Evolutionary conservation across 192 early-diverging fungal species (phyloP), one percentile per base, ranked within the genome.

Genomic region (Umbelopsis sp.): DNA sequence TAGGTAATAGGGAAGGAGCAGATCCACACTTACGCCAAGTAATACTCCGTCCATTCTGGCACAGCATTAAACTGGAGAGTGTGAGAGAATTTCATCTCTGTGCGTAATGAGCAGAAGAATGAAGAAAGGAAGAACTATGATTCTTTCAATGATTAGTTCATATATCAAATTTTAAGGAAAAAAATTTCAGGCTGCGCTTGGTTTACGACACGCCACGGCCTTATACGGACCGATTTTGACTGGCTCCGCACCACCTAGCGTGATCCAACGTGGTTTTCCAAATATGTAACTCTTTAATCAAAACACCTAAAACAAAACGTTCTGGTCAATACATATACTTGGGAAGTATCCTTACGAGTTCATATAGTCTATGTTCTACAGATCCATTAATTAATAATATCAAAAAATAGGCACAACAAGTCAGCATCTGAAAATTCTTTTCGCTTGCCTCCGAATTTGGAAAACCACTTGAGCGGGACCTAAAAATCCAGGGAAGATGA

Each of bases 1-100:
- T 36, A n/a, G 41, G 43, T 11, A 44, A 53, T 16, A 36, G 12
- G 21, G 21, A 45, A 25, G 41, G 51, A 17, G 22, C 22, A 36
- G 11, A 53, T 17, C 8, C 16, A 22, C 81, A 85, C 90, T 74
- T 92, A 92, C 87, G 88, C 87, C 65, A 93, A 41, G 72, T 93
- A 93, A 72, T 90, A 87, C 69, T 90, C 90, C 76, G 89, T 85
- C 92, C 92, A 93, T 78, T 93, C 92, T 66, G 92, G 92, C 36
- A 93, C 92, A 41, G 93, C 89, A 73, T 98, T 98, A 74, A 98
- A 90, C 81, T 95, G 92, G 53, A 98, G 86, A 26, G 91, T 89
- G 78, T 93, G 92, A 24, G 94, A 93, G 72, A 98, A 98, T 86
- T 98, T 98, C 95, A 98, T 96, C 54, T 24, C 51, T 41, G 12